phyloP scores from a whole-genome alignment of 2,329 filamentous ascomycete genomes.

The Aspergillus clavatus region DNA sequence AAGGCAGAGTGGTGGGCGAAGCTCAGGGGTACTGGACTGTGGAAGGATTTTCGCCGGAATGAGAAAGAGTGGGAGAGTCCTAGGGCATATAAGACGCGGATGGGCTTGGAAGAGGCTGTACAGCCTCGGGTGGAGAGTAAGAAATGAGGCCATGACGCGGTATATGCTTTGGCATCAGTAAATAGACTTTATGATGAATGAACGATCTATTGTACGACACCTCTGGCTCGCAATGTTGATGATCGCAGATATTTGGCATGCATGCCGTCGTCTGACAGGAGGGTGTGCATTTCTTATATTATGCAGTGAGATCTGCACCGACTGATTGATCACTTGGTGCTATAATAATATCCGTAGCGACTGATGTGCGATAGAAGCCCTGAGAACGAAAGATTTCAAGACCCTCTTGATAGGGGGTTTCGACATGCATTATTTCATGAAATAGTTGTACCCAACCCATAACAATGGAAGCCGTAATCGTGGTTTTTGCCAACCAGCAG shows the following conservation, averaged over 20 bases:
- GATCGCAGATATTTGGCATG: neutral
- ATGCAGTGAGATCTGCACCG: no score
- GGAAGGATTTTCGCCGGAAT: slow-evolving; percentile 55
- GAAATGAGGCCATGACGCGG: slow-evolving; percentile 4
- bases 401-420: slow-evolving; percentile 2
- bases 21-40: slow-evolving; percentile 64
- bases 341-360: neutral
- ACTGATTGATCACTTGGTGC: no score
- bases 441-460: neutral
- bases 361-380: neutral
- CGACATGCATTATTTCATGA: neutral
- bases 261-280: no score
- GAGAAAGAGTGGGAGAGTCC: slow-evolving; percentile 69
- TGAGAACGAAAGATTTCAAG: neutral
- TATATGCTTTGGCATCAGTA: slow-evolving; percentile 1
- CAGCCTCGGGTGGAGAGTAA: slow-evolving; percentile 13
- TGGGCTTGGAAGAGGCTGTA: slow-evolving; percentile 36
- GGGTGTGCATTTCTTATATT: no score
- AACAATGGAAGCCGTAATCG: neutral
- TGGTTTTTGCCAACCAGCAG: slow-evolving; percentile 3
- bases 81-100: slow-evolving; percentile 73
- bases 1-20: slow-evolving; percentile 55
- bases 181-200: neutral
- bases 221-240: neutral
- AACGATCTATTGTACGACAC: slow-evolving; percentile 1